Base-by-base conservation (phyloP, 208 protist genomes). In the Tetramitus jugosus region DNA sequence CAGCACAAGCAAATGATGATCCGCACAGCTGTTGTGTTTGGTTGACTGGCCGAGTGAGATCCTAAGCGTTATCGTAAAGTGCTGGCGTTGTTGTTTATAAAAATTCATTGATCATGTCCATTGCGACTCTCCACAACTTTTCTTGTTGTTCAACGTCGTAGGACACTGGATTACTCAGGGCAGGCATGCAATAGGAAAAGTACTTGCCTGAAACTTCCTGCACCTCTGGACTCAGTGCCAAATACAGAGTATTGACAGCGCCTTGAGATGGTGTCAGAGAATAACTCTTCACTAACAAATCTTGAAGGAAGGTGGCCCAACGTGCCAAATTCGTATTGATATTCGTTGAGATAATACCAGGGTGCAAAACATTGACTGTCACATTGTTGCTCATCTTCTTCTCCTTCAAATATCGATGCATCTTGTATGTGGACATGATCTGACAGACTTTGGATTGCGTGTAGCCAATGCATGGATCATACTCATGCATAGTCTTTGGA, bases 41-140 rank as follows among this genome's bases (percentile, higher is more conserved):
- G n/a, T n/a, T n/a, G n/a, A n/a, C n/a, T n/a, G n/a, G n/a, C n/a
- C n/a, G n/a, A n/a, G n/a, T n/a, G n/a, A n/a, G n/a, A n/a, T n/a
- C n/a, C n/a, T n/a, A n/a, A n/a, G n/a, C n/a, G n/a, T n/a, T n/a
- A n/a, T n/a, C n/a, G n/a, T n/a, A n/a, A n/a, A n/a, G n/a, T n/a
- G n/a, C n/a, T n/a, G n/a, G n/a, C n/a, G n/a, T n/a, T 64, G 29
- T 64, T 64, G 23, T 45, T 69, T 69, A 39, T 40, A 69, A 69
- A 13, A 13, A 69, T 42, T 13, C 14, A 37, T 69, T 39, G 7
- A 69, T 13, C 26, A n/a, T 39, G 31, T 71, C 65, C 8, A 71
- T 33, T 49, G 23, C 33, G 39, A 20, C 35, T 49, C 49, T 40
- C 4, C 35, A 71, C 3, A 71, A n/a, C 20, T 49, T 49, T 6